Evolutionary conservation across 345 rosid species (phyloP), one percentile per base, ranked within the genome.

Genomic region (Kandelia obovata): DNA sequence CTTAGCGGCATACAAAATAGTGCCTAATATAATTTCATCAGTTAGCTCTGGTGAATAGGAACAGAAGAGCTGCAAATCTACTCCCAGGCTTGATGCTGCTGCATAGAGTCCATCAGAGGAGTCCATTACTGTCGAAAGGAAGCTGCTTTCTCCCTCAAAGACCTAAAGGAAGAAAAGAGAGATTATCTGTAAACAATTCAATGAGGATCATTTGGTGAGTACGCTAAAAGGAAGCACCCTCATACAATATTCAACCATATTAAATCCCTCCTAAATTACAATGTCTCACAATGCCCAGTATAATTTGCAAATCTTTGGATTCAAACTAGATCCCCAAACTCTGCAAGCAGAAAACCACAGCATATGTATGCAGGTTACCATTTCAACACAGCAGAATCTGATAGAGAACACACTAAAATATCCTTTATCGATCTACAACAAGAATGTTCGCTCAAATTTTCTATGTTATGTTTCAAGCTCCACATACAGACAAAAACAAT

Each of bases 71-170:
- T 95, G 99, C 58, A 95, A 77, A 75, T 82, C 87, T 73, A 95
- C 81, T 75, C 97, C 96, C 84, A 95, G 79, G 80, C 92, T 88
- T 76, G 92, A 93, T 72, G 99, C 97, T 60, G 89, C 97, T 1
- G 96, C 96, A 78, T 90, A 92, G 34, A 95, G 85, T 78, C 83
- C 94, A 83, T 89, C 89, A 53, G 97, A 88, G 69, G 83, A 88
- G 74, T 86, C 91, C 85, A 88, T 83, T 59, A 84, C 81, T 23
- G 83, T 76, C 30, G 89, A 73, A 62, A 88, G 79, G 77, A 85
- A 86, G 81, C 72, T 67, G 60, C 28, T 69, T 62, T 78, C 94
- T 53, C 94, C 94, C 74, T 86, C 94, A 76, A 89, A 89, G 31
- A 86, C 83, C 94, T 85, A 81, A 15, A 67, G 56, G 71, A 65